phyloP scores from a whole-genome alignment of 2,329 filamentous ascomycete genomes.

The Penicillium freii region DNA sequence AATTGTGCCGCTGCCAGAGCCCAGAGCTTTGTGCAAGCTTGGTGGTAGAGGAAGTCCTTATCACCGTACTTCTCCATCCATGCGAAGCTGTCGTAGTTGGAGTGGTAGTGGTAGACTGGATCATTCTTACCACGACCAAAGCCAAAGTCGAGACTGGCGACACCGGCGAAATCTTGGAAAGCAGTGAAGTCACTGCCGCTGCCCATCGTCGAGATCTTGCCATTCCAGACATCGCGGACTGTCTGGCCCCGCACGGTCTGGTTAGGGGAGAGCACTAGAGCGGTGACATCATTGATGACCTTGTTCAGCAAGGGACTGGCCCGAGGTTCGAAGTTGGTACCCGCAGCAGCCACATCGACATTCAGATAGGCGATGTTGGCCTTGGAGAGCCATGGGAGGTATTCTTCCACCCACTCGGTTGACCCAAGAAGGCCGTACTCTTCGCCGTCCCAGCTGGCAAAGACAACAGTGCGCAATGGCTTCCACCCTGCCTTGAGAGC shows the following conservation, averaged over 20 bases:
- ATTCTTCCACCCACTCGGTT: slow-evolving; percentile 92
- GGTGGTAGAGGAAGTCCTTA: slow-evolving; percentile 57
- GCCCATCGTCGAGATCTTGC: slow-evolving; percentile 63
- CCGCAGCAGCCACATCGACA: slow-evolving; percentile 71
- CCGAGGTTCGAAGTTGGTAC: slow-evolving; percentile 61
- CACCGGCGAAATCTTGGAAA: slow-evolving; percentile 69
- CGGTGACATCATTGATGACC: slow-evolving; percentile 66
- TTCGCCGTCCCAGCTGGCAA: slow-evolving; percentile 80
- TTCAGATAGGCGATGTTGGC: slow-evolving; percentile 81
- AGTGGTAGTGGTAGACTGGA: slow-evolving; percentile 70
- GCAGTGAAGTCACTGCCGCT: slow-evolving; percentile 73
- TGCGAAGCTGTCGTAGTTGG: slow-evolving; percentile 78
- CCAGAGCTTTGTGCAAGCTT: slow-evolving; percentile 64
- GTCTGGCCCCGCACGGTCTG: slow-evolving; percentile 70
- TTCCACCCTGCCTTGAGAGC: slow-evolving; percentile 75
- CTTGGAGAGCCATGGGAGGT: slow-evolving; percentile 72
- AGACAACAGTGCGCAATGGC: slow-evolving; percentile 84
- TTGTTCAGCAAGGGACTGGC: slow-evolving; percentile 76
- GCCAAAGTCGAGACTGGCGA: slow-evolving; percentile 64
- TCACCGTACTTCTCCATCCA: slow-evolving; percentile 84
- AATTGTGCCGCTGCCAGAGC: slow-evolving; percentile 62
- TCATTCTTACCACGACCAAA: slow-evolving; percentile 50
- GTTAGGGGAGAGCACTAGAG: slow-evolving; percentile 67
- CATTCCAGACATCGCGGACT: slow-evolving; percentile 66
- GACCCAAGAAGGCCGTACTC: slow-evolving; percentile 85